Percentiles rank a stretch among this genome's conserved stretches.
phyloP scores from a whole-genome alignment of 306 rosid species.

The Senna tora region DNA sequence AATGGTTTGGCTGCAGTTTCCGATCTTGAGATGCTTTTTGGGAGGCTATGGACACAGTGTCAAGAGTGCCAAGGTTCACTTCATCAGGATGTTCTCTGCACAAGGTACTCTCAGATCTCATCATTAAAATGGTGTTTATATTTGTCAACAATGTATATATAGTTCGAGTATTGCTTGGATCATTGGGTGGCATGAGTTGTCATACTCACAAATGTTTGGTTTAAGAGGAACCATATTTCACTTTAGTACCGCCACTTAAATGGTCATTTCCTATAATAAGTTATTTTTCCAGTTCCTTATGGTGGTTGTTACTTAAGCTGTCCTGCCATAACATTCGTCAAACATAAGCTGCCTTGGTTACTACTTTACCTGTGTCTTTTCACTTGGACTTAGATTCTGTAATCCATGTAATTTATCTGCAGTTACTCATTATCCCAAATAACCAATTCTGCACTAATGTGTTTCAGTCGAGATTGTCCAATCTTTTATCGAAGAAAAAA shows the following conservation, averaged over 20 bases:
- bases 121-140: slow-evolving; percentile 16
- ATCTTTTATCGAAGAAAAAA: slow-evolving; percentile 93
- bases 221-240: background rate
- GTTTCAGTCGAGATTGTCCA: slow-evolving; percentile 92
- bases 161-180: background rate
- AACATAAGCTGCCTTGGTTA: slow-evolving; percentile 24
- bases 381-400: background rate
- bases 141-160: slow-evolving; percentile 18
- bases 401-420: slow-evolving; percentile 17
- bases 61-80: slow-evolving; percentile 99
- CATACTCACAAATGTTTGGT: background rate
- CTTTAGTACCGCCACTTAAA: background rate
- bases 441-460: slow-evolving; percentile 35
- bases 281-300: background rate
- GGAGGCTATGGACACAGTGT: slow-evolving; percentile 96
- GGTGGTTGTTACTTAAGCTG: slow-evolving; percentile 2
- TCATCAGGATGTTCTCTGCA: slow-evolving; percentile 98
- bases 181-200: slow-evolving; percentile 16
- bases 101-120: slow-evolving; percentile 80
- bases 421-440: slow-evolving; percentile 1
- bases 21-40: slow-evolving; percentile 88
- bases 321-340: slow-evolving; percentile 8
- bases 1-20: slow-evolving; percentile 65
- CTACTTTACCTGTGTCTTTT: slow-evolving; percentile 6
- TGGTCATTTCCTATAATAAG: slow-evolving; percentile 3